A percentile compares a stretch with the other conserved stretches of the same genome.
Evolutionary conservation across 2,329 filamentous ascomycete species (phyloP).

Genomic region (Alternaria infectoria): DNA sequence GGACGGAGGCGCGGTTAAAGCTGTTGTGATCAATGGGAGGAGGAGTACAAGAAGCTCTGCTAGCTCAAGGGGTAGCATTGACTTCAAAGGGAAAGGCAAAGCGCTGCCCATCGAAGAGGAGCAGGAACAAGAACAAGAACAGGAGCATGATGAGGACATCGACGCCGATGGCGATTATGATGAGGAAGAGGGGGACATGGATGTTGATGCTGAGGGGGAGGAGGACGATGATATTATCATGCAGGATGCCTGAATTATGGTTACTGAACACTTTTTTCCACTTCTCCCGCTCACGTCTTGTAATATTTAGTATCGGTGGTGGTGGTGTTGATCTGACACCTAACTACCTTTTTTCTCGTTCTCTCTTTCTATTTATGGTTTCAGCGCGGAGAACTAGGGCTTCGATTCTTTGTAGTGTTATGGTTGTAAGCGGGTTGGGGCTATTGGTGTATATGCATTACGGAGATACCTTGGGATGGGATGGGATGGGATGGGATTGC

Average conservation of each 20-base stretch:
- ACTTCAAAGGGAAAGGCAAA: conserved; percentile 36
- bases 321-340: not conserved
- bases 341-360: not conserved
- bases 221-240: conserved; percentile 37
- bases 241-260: conserved; percentile 7
- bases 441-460: not conserved
- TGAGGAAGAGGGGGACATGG: conserved; percentile 15
- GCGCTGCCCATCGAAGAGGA: conserved; percentile 37
- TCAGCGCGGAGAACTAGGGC: not conserved
- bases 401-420: not conserved
- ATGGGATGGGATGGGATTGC: not conserved
- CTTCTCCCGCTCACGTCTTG: not conserved
- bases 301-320: not conserved
- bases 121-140: conserved; percentile 39
- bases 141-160: conserved; percentile 37
- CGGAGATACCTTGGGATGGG: conserved; percentile 7
- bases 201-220: conserved; percentile 26
- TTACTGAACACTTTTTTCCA: not conserved
- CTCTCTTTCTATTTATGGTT: not conserved
- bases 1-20: conserved; percentile 41
- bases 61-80: conserved; percentile 36
- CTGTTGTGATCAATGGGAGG: conserved; percentile 29
- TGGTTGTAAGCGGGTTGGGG: not conserved
- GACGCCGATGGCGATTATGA: conserved; percentile 21
- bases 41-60: conserved; percentile 40